Conservation (phyloP, 2,329 filamentous ascomycete species). For the Xylariaceae sp. region DNA sequence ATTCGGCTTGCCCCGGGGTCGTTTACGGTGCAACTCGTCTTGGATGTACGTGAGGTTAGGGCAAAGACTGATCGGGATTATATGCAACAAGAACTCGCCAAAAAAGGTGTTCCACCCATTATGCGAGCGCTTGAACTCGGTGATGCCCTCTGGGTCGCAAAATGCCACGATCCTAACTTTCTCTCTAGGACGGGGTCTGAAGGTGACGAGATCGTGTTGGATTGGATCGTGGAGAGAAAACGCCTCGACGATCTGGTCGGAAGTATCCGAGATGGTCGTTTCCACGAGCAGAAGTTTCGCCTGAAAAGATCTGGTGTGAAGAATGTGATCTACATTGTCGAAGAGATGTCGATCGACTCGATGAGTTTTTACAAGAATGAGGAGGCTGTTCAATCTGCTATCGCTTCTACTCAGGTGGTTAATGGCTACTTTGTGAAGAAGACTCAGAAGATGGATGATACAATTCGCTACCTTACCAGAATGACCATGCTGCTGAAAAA, state of each 20-base stretch:
- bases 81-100: conserved; percentile 66
- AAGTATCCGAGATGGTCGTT: conserved; percentile 78
- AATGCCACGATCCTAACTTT: conserved; percentile 56
- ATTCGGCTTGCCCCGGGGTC: conserved; percentile 60
- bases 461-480: conserved; percentile 67
- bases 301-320: conserved; percentile 67
- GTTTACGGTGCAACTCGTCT: conserved; percentile 68
- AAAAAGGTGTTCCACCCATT: conserved; percentile 61
- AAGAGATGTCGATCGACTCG: conserved; percentile 62
- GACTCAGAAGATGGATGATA: conserved; percentile 72
- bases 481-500: conserved; percentile 67
- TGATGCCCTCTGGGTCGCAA: conserved; percentile 77
- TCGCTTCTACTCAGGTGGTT: conserved; percentile 73
- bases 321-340: conserved; percentile 75
- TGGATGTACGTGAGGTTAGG: conserved; percentile 73
- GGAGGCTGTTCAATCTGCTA: conserved; percentile 66
- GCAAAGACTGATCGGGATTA: conserved; percentile 72
- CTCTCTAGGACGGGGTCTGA: conserved; percentile 55
- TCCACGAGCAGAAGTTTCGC: conserved; percentile 81
- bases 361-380: conserved; percentile 54
- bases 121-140: conserved; percentile 69
- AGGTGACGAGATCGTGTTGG: conserved; percentile 68
- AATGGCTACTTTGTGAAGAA: conserved; percentile 76
- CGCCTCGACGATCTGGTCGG: conserved; percentile 74
- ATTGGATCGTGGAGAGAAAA: conserved; percentile 80